Conservation (phyloP, 1,284 basidiomycete genomes). For the Tetrapyrgos nigripes region DNA sequence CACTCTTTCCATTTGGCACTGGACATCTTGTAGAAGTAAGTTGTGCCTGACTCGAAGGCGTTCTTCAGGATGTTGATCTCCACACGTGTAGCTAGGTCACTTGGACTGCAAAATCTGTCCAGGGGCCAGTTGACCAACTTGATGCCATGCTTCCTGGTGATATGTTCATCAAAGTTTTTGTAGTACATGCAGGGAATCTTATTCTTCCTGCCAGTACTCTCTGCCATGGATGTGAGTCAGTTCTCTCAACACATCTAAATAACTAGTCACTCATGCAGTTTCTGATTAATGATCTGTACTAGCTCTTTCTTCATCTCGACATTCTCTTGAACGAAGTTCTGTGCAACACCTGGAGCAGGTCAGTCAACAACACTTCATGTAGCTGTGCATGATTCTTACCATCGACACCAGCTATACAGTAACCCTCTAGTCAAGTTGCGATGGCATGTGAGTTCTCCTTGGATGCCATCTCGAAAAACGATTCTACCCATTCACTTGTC, state of each 20-base stretch:
- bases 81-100: conserved; percentile 19
- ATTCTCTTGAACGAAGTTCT: neutral
- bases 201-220: conserved; percentile 16
- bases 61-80: conserved; percentile 24
- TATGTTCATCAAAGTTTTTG: conserved; percentile 25
- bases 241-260: neutral
- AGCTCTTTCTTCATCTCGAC: conserved; percentile 4
- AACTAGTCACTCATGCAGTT: conserved; percentile 7
- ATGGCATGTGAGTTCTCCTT: conserved; percentile 6
- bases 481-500: conserved; percentile 13
- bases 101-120: conserved; percentile 23
- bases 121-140: conserved; percentile 31
- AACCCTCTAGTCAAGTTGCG: conserved; percentile 10
- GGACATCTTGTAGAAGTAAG: conserved; percentile 11
- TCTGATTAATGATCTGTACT: neutral
- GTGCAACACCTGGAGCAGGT: neutral
- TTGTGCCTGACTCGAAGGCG: conserved; percentile 14
- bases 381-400: neutral
- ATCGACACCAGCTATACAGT: conserved; percentile 13
- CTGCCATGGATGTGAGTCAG: neutral
- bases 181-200: conserved; percentile 16
- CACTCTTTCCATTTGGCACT: neutral
- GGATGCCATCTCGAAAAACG: conserved; percentile 12
- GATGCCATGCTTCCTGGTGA: conserved; percentile 26
- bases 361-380: too few species aligned